Percentiles rank a stretch among this genome's conserved stretches.
Conservation (phyloP, 345 rosid genomes). For the Nephelium lappaceum region DNA sequence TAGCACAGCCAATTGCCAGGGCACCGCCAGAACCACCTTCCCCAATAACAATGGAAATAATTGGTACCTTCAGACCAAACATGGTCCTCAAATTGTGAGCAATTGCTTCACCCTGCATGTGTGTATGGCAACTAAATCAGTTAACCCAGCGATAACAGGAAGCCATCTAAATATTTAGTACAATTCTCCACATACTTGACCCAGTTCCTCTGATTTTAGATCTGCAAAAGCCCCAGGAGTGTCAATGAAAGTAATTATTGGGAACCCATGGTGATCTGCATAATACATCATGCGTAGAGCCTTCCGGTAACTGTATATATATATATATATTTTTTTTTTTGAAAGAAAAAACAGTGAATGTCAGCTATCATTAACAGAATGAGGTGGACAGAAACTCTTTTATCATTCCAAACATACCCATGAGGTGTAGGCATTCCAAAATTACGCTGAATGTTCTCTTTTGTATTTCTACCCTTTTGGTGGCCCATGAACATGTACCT, state of each 20-base stretch:
- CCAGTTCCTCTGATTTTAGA: constrained; percentile 73
- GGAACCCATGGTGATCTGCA: constrained; percentile 85
- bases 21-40: constrained; percentile 99
- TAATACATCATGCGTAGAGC: constrained; percentile 87
- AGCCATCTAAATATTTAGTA: constrained; percentile 10
- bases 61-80: constrained; percentile 96
- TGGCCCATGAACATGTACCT: constrained; percentile 96
- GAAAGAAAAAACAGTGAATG: constrained; percentile 16
- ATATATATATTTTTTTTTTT: too few species aligned
- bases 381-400: background rate
- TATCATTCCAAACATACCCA: constrained; percentile 56
- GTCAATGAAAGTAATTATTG: constrained; percentile 79
- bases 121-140: constrained; percentile 25
- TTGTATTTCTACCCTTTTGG: constrained; percentile 98
- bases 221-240: constrained; percentile 90
- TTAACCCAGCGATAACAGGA: constrained; percentile 18
- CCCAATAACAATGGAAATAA: constrained; percentile 89
- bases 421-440: constrained; percentile 99
- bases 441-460: constrained; percentile 90
- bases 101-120: constrained; percentile 91
- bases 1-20: constrained; percentile 94
- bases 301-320: constrained; percentile 86
- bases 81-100: constrained; percentile 92
- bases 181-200: constrained; percentile 51
- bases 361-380: constrained; percentile 17